These are phyloP conservation scores for Colletotrichum filicis DNA, from an alignment of 2,329 filamentous ascomycete species.

Conservation along the genomic window DNA sequence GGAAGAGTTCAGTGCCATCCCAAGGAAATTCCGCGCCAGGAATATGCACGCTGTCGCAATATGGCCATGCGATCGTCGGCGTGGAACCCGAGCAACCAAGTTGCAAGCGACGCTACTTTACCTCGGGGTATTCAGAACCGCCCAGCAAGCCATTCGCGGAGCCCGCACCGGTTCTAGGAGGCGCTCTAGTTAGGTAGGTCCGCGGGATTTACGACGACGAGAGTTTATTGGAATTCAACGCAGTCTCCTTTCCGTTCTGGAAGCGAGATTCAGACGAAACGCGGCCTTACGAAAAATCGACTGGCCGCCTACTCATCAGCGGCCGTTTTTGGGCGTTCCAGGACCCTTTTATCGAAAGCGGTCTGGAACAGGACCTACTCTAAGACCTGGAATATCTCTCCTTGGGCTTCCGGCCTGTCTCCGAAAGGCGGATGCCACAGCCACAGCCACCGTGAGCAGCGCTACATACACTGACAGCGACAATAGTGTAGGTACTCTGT, in stretches of 20 bases:
- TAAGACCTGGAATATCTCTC: conserved; percentile 1
- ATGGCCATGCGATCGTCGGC: conserved; percentile 29
- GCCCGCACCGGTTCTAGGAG: conserved; percentile 1
- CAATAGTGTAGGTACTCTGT: not conserved
- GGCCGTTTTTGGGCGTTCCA: conserved; percentile 21
- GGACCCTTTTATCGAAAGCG: conserved; percentile 15
- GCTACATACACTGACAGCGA: not conserved
- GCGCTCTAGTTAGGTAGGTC: not conserved
- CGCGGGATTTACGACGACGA: not conserved
- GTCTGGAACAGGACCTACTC: conserved; percentile 12
- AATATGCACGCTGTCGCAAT: conserved; percentile 34
- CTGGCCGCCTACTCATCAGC: conserved; percentile 26
- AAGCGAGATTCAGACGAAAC: conserved; percentile 23
- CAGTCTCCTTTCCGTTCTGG: not conserved
- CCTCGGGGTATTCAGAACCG: conserved; percentile 29
- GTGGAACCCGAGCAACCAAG: conserved; percentile 21
- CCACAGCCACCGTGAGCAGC: conserved; percentile 13
- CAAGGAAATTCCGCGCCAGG: conserved; percentile 15
- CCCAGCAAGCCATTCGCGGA: conserved; percentile 2
- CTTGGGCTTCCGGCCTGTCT: not conserved
- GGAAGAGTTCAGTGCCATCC: conserved; percentile 12
- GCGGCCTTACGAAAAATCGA: not conserved
- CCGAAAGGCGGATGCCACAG: conserved; percentile 14
- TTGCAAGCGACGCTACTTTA: conserved; percentile 12
- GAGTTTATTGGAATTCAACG: not conserved